Evolutionary conservation across 257 asterid genomes (phyloP).

Genomic region (Primulina huaijiensis): DNA sequence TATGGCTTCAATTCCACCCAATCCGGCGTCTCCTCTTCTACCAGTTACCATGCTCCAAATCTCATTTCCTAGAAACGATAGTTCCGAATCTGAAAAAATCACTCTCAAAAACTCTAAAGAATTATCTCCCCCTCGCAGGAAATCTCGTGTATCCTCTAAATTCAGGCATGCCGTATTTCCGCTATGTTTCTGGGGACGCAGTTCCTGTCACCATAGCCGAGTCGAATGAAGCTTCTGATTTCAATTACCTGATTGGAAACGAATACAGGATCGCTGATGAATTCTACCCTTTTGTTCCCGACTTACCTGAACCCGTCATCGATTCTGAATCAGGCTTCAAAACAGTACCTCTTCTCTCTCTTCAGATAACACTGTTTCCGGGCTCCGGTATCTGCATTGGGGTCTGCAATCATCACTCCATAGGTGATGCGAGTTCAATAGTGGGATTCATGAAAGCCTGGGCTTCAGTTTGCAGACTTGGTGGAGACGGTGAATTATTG

Average conservation of each 20-base stretch:
- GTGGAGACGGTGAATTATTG: slow-evolving; percentile 4
- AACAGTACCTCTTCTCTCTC: slow-evolving; percentile 23
- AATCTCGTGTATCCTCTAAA: slow-evolving; percentile 21
- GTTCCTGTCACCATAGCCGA: slow-evolving; percentile 30
- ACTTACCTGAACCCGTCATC: slow-evolving; percentile 21
- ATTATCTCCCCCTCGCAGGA: slow-evolving; percentile 42
- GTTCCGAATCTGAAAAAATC: slow-evolving; percentile 39
- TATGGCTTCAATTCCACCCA: slow-evolving; percentile 39
- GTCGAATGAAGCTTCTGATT: slow-evolving; percentile 22
- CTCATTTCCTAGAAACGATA: slow-evolving; percentile 30
- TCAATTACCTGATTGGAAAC: slow-evolving; percentile 29
- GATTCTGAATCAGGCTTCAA: slow-evolving; percentile 9
- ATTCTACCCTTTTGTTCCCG: slow-evolving; percentile 28
- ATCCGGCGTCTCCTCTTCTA: slow-evolving; percentile 47
- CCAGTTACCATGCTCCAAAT: slow-evolving; percentile 31
- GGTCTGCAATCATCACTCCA: slow-evolving; percentile 17
- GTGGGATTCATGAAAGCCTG: slow-evolving; percentile 22
- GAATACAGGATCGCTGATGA: slow-evolving; percentile 22
- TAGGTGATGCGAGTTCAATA: slow-evolving; percentile 31
- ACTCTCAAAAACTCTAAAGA: slow-evolving; percentile 39
- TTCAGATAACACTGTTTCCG: slow-evolving; percentile 31
- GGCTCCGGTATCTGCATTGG: slow-evolving; percentile 26
- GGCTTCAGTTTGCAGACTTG: slow-evolving; percentile 21
- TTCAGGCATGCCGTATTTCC: slow-evolving; percentile 29
- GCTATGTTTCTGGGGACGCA: slow-evolving; percentile 34